These are phyloP conservation scores for Roridomyces roridus DNA, from an alignment of 768 basidiomycete species.

Conservation along the genomic window DNA sequence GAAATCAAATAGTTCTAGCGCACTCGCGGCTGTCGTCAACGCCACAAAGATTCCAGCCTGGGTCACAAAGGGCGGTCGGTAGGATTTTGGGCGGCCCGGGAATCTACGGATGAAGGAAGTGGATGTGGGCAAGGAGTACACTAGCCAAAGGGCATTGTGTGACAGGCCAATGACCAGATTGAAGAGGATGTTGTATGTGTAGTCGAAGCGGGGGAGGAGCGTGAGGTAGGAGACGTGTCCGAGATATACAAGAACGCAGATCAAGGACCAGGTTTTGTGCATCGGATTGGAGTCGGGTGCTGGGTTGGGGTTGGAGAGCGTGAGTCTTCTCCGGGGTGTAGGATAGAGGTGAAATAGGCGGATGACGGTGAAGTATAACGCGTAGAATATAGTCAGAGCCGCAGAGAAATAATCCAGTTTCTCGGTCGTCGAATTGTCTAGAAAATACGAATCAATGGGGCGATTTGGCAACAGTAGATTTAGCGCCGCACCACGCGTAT, in stretches of 20 bases:
- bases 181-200: conserved; percentile 91
- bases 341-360: conserved; percentile 81
- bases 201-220: conserved; percentile 83
- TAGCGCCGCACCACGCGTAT: conserved; percentile 77
- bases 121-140: conserved; percentile 66
- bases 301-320: conserved; percentile 28
- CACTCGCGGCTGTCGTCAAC: conserved; percentile 75
- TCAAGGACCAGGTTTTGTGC: conserved; percentile 49
- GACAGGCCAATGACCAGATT: conserved; percentile 76
- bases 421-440: conserved; percentile 85
- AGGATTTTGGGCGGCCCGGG: conserved; percentile 56
- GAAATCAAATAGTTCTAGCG: conserved; percentile 91
- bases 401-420: conserved; percentile 96
- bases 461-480: conserved; percentile 1
- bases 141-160: conserved; percentile 85
- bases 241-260: conserved; percentile 63
- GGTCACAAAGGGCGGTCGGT: conserved; percentile 60
- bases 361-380: conserved; percentile 78
- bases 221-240: conserved; percentile 82
- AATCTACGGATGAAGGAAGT: conserved; percentile 59
- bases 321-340: conserved; percentile 33
- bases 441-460: conserved; percentile 1
- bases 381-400: conserved; percentile 80
- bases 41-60: conserved; percentile 67
- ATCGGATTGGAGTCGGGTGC: conserved; percentile 21